Evolutionary conservation across 139 green algal genomes (phyloP).

Genomic region (Asterochloris erici): DNA sequence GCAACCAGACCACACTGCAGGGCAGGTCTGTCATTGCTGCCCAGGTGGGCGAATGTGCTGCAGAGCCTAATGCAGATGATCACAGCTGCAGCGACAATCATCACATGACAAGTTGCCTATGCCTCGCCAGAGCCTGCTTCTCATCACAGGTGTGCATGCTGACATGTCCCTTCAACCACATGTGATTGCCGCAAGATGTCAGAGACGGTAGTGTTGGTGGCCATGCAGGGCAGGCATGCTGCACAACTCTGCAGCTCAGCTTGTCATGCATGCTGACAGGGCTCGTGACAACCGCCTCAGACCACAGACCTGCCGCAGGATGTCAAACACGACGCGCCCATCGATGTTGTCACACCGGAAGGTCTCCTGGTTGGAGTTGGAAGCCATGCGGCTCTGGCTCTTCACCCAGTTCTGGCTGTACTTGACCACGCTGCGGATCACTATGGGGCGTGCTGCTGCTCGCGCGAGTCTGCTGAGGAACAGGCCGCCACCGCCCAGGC

Average conservation of each 20-base stretch:
- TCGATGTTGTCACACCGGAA: conserved; percentile 44
- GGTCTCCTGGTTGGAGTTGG: conserved; percentile 77
- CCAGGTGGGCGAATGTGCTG: too few relatives aligned
- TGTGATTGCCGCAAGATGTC: too few relatives aligned
- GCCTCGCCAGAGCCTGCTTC: too few relatives aligned
- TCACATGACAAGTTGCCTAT: too few relatives aligned
- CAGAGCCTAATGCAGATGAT: too few relatives aligned
- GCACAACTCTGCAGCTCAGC: neutral
- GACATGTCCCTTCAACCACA: too few relatives aligned
- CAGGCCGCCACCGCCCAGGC: conserved; percentile 26
- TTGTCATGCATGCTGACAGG: neutral
- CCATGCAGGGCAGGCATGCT: too few relatives aligned
- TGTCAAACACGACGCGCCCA: conserved; percentile 60
- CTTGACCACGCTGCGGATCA: conserved; percentile 39
- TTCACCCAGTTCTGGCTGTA: conserved; percentile 55
- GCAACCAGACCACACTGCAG: too few relatives aligned
- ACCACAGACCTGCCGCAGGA: conserved; percentile 47
- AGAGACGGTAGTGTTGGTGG: too few relatives aligned
- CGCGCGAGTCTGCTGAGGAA: conserved; percentile 10
- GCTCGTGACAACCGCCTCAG: neutral
- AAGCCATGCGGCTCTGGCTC: conserved; percentile 57
- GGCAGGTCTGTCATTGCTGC: too few relatives aligned
- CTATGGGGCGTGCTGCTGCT: conserved; percentile 13
- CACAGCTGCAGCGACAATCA: too few relatives aligned
- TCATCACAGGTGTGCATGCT: too few relatives aligned